A percentile compares a stretch with the other conserved stretches of the same genome.
Evolutionary conservation across 805 yeast genomes (phyloP).

Genomic region (Cyberlindnera bimundalis): DNA sequence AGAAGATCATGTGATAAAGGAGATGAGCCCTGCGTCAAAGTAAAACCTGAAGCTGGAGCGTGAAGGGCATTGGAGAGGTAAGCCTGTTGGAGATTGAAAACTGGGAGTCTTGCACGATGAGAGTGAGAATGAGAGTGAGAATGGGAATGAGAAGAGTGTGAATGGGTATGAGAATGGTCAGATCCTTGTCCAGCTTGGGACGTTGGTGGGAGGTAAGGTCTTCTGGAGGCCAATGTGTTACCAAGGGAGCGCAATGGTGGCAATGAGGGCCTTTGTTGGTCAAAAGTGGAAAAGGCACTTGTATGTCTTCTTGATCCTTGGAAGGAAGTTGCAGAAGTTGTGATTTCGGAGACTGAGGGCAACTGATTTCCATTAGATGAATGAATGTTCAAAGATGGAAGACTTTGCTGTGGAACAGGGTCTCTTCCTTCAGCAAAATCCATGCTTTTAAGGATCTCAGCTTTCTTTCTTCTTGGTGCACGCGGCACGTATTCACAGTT

Average conservation of each 20-base stretch:
- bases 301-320: background rate
- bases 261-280: conserved; percentile 7
- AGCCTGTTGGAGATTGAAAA: conserved; percentile 7
- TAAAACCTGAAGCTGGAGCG: conserved; percentile 3
- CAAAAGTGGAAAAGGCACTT: background rate
- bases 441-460: conserved; percentile 28
- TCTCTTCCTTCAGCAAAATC: conserved; percentile 11
- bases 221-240: background rate
- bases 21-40: conserved; percentile 1
- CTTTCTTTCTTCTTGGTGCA: conserved; percentile 37
- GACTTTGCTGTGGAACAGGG: conserved; percentile 2
- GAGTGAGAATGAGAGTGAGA: background rate
- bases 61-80: conserved; percentile 7
- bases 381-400: background rate
- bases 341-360: conserved; percentile 7
- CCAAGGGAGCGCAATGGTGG: conserved; percentile 14
- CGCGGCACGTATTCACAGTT: conserved; percentile 43
- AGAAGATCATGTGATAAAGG: conserved; percentile 3
- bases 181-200: conserved; percentile 3
- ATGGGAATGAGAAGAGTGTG: no score
- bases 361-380: conserved; percentile 2
- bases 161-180: background rate
- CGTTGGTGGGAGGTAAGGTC: conserved; percentile 2
- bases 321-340: background rate
- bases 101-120: conserved; percentile 1